These are phyloP conservation scores for Ulmus americana DNA, from an alignment of 331 rosid genomes.

Conservation along the genomic window DNA sequence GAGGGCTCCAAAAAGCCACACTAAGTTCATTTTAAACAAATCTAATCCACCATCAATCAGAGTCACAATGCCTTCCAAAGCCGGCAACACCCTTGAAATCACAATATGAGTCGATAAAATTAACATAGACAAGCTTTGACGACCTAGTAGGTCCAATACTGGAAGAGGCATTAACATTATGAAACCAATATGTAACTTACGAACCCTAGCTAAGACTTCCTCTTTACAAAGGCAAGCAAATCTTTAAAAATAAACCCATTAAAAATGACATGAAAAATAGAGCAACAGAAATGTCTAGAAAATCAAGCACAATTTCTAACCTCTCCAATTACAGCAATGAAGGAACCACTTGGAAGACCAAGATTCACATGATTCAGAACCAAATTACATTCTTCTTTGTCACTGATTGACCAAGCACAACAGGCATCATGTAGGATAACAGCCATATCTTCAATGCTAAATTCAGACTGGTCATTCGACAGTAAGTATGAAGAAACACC, in stretches of 20 bases:
- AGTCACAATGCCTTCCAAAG: too few species aligned
- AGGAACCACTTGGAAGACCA: slow-evolving; percentile 60
- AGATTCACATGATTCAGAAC: slow-evolving; percentile 57
- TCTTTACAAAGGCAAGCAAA: neutral
- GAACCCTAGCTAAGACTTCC: neutral
- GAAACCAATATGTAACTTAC: neutral
- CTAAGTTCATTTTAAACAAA: too few species aligned
- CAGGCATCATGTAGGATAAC: slow-evolving; percentile 53
- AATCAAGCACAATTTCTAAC: slow-evolving; percentile 34
- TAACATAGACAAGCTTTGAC: too few species aligned
- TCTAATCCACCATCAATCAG: too few species aligned
- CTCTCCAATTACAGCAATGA: slow-evolving; percentile 83
- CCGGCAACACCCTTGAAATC: too few species aligned
- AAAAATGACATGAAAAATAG: slow-evolving; percentile 8
- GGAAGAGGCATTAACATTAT: neutral
- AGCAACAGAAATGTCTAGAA: slow-evolving; percentile 7
- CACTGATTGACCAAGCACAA: slow-evolving; percentile 78
- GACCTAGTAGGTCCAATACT: neutral
- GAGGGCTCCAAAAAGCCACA: too few species aligned
- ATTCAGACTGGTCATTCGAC: slow-evolving; percentile 36
- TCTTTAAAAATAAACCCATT: neutral
- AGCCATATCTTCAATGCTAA: slow-evolving; percentile 40
- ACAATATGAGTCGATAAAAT: too few species aligned
- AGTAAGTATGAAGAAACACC: slow-evolving; percentile 32
- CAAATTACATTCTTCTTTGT: slow-evolving; percentile 46